Evolutionary conservation across 768 basidiomycete species (phyloP).

Genomic region (Hypsizygus marmoreus): DNA sequence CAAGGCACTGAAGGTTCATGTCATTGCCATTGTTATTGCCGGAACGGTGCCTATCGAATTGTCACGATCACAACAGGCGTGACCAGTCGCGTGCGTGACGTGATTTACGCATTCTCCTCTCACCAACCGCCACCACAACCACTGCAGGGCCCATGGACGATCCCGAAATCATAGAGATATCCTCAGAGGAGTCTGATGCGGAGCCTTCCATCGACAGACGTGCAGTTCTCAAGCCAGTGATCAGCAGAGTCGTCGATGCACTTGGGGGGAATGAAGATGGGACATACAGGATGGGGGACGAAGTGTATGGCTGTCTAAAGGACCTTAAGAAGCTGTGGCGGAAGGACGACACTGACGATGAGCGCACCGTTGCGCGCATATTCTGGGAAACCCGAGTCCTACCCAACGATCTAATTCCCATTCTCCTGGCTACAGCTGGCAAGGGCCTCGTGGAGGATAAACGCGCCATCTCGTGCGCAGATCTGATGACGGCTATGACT

Average conservation of each 20-base stretch:
- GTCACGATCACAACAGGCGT: constrained; percentile 5
- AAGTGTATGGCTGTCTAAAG: constrained; percentile 81
- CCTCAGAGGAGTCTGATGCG: constrained; percentile 29
- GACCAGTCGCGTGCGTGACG: constrained; percentile 20
- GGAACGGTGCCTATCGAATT: constrained; percentile 8
- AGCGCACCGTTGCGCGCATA: constrained; percentile 91
- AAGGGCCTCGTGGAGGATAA: constrained; percentile 79
- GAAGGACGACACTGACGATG: constrained; percentile 96
- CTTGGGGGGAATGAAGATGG: constrained; percentile 74
- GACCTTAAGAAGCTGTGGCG: constrained; percentile 96
- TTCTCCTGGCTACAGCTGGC: constrained; percentile 80
- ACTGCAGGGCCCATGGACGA: constrained; percentile 14
- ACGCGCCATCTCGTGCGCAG: constrained; percentile 79
- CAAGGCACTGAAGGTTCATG: too few species aligned
- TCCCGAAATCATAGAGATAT: constrained; percentile 39
- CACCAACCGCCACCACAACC: neutral
- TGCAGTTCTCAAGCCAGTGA: constrained; percentile 62
- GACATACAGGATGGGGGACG: constrained; percentile 77
- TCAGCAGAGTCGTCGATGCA: constrained; percentile 77
- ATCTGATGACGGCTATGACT: constrained; percentile 95
- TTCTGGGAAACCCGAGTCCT: constrained; percentile 88
- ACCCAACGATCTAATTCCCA: constrained; percentile 84
- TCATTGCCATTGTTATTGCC: too few species aligned
- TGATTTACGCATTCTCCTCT: neutral
- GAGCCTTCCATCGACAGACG: constrained; percentile 41